Evolutionary conservation across 1,139 yeast species (phyloP).

Genomic region (Arxiozyma telluris): DNA sequence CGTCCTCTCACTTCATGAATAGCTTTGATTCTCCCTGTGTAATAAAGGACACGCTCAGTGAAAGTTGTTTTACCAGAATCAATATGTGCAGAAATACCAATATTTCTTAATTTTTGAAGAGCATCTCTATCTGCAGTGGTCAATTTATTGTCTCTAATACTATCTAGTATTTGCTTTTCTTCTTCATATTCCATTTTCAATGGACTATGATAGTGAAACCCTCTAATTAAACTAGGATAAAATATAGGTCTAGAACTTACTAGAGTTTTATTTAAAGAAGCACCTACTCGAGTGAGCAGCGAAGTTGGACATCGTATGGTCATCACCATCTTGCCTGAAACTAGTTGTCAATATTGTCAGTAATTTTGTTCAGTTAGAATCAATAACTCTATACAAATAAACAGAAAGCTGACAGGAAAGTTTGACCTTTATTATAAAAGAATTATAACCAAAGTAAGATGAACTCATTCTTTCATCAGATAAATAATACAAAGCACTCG

Average conservation of each 20-base stretch:
- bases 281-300: not conserved
- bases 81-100: constrained; percentile 96
- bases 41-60: constrained; percentile 91
- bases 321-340: not conserved
- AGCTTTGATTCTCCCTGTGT: constrained; percentile 95
- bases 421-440: too few relatives aligned
- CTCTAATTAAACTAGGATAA: not conserved
- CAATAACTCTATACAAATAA: not conserved
- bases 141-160: constrained; percentile 41
- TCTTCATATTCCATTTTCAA: constrained; percentile 47
- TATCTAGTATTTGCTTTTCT: constrained; percentile 59
- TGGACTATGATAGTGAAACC: constrained; percentile 21
- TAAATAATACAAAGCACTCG: too few relatives aligned
- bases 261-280: not conserved
- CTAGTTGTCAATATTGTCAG: not conserved
- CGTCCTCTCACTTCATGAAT: constrained; percentile 98
- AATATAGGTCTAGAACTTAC: not conserved
- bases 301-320: not conserved
- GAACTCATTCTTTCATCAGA: too few relatives aligned
- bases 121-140: constrained; percentile 50
- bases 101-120: constrained; percentile 66
- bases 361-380: too few relatives aligned
- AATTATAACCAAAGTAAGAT: not conserved
- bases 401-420: too few relatives aligned
- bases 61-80: constrained; percentile 96